A percentile compares a stretch with the other conserved stretches of the same genome.
Evolutionary conservation across 192 early-diverging fungal species (phyloP).

Genomic region (Mortierella antarctica): DNA sequence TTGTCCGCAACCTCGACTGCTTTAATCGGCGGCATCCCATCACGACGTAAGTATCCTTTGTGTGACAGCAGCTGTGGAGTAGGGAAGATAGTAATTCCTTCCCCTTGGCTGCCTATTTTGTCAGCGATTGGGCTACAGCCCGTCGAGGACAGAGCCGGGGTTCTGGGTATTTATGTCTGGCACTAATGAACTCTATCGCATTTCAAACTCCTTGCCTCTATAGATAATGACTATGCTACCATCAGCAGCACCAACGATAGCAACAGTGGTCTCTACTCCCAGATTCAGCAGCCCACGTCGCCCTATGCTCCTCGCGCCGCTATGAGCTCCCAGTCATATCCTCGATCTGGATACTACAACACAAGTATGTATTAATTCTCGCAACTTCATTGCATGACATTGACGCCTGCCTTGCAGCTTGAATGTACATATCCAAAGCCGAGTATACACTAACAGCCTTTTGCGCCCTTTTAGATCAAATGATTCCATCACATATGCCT

Average conservation of each 20-base stretch:
- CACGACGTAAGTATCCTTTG: conserved; percentile 25
- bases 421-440: neutral
- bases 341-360: conserved; percentile 38
- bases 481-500: conserved; percentile 36
- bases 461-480: conserved; percentile 19
- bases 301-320: conserved; percentile 37
- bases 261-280: conserved; percentile 30
- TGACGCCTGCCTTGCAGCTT: neutral
- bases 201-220: conserved; percentile 9
- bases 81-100: neutral
- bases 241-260: conserved; percentile 7
- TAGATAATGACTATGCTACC: conserved; percentile 30
- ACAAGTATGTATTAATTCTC: conserved; percentile 26
- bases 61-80: neutral
- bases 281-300: conserved; percentile 14
- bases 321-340: conserved; percentile 20
- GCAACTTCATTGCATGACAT: neutral
- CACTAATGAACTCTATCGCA: conserved; percentile 26
- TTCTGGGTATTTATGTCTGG: conserved; percentile 9
- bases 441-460: conserved; percentile 2
- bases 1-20: conserved; percentile 8
- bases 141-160: neutral
- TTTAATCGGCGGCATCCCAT: conserved; percentile 5
- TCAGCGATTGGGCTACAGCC: conserved; percentile 1
- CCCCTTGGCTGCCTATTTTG: neutral